Base-by-base conservation (phyloP, 208 protist species). In the Leishmania turanica region DNA sequence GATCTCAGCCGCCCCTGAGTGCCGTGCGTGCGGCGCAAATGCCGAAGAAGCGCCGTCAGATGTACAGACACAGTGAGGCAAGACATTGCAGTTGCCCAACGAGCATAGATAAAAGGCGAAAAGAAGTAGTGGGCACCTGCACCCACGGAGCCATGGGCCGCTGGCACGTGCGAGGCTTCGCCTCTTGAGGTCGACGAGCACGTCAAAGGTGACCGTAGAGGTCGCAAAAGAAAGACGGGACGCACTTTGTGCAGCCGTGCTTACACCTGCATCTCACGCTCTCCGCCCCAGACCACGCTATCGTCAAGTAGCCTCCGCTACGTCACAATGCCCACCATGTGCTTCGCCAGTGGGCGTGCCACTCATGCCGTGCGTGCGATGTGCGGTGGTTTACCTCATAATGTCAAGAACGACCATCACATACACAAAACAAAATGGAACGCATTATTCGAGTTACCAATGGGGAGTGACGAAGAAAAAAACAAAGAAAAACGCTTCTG, bases 371-470 rank as follows among this genome's bases (percentile, higher is more conserved):
- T 27, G 34, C 34, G 17, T 76, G 49, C 34, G 15, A 15, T 40
- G 72, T 47, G 17, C 42, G 31, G n/a, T 40, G 15, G n/a, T 62
- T 62, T 56, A 64, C 19, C 34, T 56, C 47, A 58, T 42, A 60
- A 51, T n/a, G 17, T 47, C 51, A 45, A 62, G 49, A 9, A 51
- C n/a, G 37, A 37, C 21, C 8, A 49, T 5, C 34, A 21, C 53
- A 65, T 8, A 77, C 53, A 77, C 56, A 62, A 34, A 64, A 7
- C 7, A 66, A 77, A 51, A 65, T 1, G 56, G 24, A 64, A 77
- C 51, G 56, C 49, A 77, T 77, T 77, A 77, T 77, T 47, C 74
- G 74, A 51, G 74, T 77, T 77, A 77, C 74, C 56, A 77, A 27
- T 76, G n/a, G 17, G 11, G 31, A 45, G 27, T 19, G 21, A 54